A percentile compares a stretch with the other conserved stretches of the same genome.
phyloP scores from a whole-genome alignment of 31 red algal species.

The Odonthalia washingtoniensis region DNA sequence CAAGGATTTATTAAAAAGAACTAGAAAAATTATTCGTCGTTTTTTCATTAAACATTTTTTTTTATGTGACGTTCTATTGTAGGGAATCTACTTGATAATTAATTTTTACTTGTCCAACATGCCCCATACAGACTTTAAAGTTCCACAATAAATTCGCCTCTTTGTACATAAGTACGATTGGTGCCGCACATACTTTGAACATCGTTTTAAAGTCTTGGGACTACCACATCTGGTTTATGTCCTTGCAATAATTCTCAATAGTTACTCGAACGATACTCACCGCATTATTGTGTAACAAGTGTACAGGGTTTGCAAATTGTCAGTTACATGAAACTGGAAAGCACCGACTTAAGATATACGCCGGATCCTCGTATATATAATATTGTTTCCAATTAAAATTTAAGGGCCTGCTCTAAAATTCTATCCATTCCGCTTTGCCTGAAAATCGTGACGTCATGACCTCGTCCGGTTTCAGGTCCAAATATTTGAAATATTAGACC shows the following conservation, averaged over 20 bases:
- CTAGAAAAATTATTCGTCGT: too few relatives aligned
- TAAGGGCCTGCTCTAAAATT: neutral
- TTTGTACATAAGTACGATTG: neutral
- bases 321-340: neutral
- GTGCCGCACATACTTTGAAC: too few relatives aligned
- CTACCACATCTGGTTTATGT: neutral
- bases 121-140: neutral
- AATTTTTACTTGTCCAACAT: neutral
- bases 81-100: neutral
- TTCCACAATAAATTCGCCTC: neutral
- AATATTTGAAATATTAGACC: neutral
- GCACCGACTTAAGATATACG: neutral
- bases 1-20: neutral
- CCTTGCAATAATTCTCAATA: neutral
- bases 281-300: neutral
- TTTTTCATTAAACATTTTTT: neutral
- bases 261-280: neutral
- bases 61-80: neutral
- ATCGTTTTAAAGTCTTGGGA: neutral
- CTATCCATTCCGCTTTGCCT: neutral
- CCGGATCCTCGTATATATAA: neutral
- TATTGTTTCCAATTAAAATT: neutral
- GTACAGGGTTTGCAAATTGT: neutral
- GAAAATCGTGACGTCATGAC: neutral
- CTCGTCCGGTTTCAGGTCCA: neutral